Evolutionary conservation across 352 stramenopile species (phyloP).

Genomic region (Pythium graminicola): DNA sequence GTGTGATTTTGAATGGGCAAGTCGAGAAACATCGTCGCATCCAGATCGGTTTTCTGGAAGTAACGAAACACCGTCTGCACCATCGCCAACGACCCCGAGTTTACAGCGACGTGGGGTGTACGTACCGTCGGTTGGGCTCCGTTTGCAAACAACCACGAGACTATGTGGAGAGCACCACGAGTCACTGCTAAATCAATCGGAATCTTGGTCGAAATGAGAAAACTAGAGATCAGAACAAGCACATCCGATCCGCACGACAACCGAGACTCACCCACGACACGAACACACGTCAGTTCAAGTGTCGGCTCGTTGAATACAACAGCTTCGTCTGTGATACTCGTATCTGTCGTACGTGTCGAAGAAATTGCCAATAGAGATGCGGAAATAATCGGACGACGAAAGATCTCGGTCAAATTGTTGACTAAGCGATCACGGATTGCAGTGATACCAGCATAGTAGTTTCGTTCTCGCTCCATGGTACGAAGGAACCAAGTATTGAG

Average conservation of each 20-base stretch:
- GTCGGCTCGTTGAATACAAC: background rate
- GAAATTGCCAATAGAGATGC: no score
- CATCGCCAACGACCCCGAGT: background rate
- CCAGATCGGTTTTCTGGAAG: background rate
- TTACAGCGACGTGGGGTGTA: background rate
- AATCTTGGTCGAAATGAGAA: conserved; percentile 1
- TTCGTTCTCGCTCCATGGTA: no score
- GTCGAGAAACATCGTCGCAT: background rate
- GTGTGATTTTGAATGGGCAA: background rate
- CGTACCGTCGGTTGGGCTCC: background rate
- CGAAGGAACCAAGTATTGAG: no score
- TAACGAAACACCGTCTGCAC: background rate
- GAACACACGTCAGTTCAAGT: background rate
- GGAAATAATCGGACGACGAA: no score
- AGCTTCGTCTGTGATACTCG: no score
- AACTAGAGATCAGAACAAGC: conserved; percentile 1
- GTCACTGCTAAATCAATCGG: conserved; percentile 1
- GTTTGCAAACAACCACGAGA: background rate
- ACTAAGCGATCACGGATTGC: no score
- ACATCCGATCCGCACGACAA: background rate
- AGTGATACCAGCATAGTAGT: no score
- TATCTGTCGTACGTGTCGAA: no score
- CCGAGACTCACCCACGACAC: background rate
- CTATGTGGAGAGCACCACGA: background rate
- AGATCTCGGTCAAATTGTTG: no score